Conservation (phyloP, 2,329 filamentous ascomycete genomes). For the Corinectria fuckeliana region DNA sequence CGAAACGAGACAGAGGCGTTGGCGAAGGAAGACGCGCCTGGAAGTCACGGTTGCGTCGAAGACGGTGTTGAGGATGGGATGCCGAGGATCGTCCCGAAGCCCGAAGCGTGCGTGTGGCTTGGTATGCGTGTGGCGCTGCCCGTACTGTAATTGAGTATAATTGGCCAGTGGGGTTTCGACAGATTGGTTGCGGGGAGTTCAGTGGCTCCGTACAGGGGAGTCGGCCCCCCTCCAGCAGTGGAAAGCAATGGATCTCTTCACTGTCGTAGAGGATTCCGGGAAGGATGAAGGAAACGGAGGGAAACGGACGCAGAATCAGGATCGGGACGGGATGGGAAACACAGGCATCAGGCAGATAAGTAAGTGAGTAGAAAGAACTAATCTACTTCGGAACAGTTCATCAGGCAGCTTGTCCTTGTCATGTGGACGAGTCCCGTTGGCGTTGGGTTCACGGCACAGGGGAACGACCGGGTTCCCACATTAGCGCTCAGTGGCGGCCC, state of each 20-base stretch:
- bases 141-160: neutral
- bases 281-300: conserved; percentile 3
- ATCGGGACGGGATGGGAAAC: neutral
- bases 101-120: conserved; percentile 20
- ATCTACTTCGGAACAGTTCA: too few species aligned
- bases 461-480: neutral
- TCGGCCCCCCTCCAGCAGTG: neutral
- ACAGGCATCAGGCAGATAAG: neutral
- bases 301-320: conserved; percentile 8
- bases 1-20: neutral
- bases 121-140: neutral
- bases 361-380: too few species aligned
- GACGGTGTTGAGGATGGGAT: conserved; percentile 14
- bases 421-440: conserved; percentile 7
- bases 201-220: neutral
- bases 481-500: neutral
- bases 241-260: neutral
- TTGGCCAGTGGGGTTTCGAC: conserved; percentile 2
- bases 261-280: neutral
- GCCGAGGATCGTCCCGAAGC: conserved; percentile 7
- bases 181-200: neutral
- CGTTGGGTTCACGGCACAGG: conserved; percentile 8
- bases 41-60: neutral
- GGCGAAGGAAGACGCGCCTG: neutral
- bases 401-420: conserved; percentile 1